Conservation (phyloP, 1,284 basidiomycete genomes). For the Vanrija humicola region DNA sequence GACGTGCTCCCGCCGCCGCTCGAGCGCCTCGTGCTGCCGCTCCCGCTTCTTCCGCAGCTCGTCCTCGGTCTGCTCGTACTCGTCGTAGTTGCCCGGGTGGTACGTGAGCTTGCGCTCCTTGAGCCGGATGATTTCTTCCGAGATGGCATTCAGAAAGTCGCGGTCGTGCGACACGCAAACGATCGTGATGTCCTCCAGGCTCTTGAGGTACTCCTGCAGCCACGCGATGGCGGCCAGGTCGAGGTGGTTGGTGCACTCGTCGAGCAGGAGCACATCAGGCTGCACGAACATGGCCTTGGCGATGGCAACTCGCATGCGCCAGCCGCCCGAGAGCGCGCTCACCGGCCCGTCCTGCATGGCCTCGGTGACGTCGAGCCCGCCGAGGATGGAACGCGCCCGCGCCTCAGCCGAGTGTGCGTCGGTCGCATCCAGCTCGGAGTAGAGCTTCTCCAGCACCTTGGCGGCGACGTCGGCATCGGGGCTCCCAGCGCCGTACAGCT, state of each 20-base stretch:
- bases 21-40: constrained; percentile 57
- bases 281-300: constrained; percentile 51
- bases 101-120: constrained; percentile 58
- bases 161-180: constrained; percentile 67
- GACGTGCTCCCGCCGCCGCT: constrained; percentile 56
- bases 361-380: constrained; percentile 59
- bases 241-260: constrained; percentile 53
- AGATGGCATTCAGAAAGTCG: constrained; percentile 62
- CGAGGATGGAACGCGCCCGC: constrained; percentile 56
- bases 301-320: constrained; percentile 60
- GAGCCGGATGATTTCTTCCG: constrained; percentile 65
- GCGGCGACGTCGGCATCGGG: constrained; percentile 6
- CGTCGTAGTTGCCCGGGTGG: constrained; percentile 23
- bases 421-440: constrained; percentile 32
- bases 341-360: constrained; percentile 55
- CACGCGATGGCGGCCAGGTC: constrained; percentile 50
- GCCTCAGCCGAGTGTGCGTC: constrained; percentile 54
- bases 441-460: constrained; percentile 65
- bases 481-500: constrained; percentile 1
- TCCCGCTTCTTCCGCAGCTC: constrained; percentile 51
- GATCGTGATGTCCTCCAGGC: constrained; percentile 52
- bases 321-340: constrained; percentile 62
- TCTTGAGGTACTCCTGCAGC: constrained; percentile 56
- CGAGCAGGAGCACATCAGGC: constrained; percentile 50
- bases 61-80: constrained; percentile 16